phyloP scores from a whole-genome alignment of 176 grass and related monocot genomes.

The Aegilops tauschii region DNA sequence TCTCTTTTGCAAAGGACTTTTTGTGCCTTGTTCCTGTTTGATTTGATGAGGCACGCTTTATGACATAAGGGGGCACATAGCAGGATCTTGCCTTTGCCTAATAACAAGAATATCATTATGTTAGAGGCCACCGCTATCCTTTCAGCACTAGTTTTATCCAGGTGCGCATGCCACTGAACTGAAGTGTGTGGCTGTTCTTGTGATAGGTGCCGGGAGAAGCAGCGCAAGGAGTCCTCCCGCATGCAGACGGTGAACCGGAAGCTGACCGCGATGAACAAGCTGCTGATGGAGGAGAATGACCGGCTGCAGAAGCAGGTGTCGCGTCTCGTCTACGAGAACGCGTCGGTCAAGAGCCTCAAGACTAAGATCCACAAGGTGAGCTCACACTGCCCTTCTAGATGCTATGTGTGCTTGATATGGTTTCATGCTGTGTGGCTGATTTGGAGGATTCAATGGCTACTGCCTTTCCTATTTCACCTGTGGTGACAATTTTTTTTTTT shows the following conservation, averaged over 20 bases:
- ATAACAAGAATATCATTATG: neutral
- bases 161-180: slow-evolving; percentile 11
- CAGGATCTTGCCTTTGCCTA: slow-evolving; percentile 21
- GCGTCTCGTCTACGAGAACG: slow-evolving; percentile 86
- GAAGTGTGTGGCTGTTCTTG: neutral
- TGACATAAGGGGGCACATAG: neutral
- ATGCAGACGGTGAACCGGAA: slow-evolving; percentile 96
- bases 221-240: slow-evolving; percentile 95
- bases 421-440: neutral
- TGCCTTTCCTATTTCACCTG: neutral
- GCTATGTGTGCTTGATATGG: neutral
- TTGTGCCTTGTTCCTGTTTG: slow-evolving; percentile 17
- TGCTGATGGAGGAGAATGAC: slow-evolving; percentile 99
- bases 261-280: slow-evolving; percentile 89
- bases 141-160: neutral
- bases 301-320: slow-evolving; percentile 96
- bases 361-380: slow-evolving; percentile 77
- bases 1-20: slow-evolving; percentile 40
- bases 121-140: slow-evolving; percentile 11
- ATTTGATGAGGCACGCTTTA: neutral
- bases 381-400: neutral
- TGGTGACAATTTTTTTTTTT: neutral
- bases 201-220: slow-evolving; percentile 90
- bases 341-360: slow-evolving; percentile 13
- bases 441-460: neutral